phyloP scores from a whole-genome alignment of 495 filamentous ascomycete species.

The Tetracladium marchalianum region DNA sequence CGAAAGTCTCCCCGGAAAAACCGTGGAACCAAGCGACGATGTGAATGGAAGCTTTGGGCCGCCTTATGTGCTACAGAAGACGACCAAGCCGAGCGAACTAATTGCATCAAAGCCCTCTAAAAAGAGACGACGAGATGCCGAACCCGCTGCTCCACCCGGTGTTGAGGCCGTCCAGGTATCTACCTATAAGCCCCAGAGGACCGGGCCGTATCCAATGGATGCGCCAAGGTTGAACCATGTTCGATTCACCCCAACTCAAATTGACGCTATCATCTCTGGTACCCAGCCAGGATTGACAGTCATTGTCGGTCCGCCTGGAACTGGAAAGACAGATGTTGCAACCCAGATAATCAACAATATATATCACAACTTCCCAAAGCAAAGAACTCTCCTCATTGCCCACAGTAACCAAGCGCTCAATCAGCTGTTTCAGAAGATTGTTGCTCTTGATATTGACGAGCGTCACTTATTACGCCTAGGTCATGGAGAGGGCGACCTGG shows the following conservation, averaged over 20 bases:
- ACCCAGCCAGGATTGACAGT: conserved; percentile 92
- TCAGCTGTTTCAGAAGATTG: conserved; percentile 98
- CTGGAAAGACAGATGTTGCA: conserved; percentile 96
- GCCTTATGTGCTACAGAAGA: conserved; percentile 70
- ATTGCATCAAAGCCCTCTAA: conserved; percentile 50
- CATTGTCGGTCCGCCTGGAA: conserved; percentile 91
- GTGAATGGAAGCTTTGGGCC: conserved; percentile 68
- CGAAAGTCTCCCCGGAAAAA: conserved; percentile 76
- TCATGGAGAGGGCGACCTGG: conserved; percentile 89
- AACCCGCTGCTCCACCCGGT: conserved; percentile 44
- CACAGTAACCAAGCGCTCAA: conserved; percentile 98
- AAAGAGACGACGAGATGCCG: conserved; percentile 71
- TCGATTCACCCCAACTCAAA: conserved; percentile 83
- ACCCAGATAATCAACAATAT: conserved; percentile 99
- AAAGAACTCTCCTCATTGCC: conserved; percentile 87
- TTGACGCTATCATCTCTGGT: conserved; percentile 87
- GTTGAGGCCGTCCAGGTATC: conserved; percentile 68
- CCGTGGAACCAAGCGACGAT: conserved; percentile 63
- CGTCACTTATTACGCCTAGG: conserved; percentile 88
- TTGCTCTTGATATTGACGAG: conserved; percentile 87
- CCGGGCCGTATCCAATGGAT: conserved; percentile 85
- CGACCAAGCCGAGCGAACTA: conserved; percentile 36
- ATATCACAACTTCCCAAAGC: conserved; percentile 91
- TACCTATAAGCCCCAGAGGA: conserved; percentile 85
- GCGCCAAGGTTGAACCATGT: conserved; percentile 73